These are phyloP conservation scores for Geum urbanum DNA, from an alignment of 306 rosid species.

Conservation along the genomic window DNA sequence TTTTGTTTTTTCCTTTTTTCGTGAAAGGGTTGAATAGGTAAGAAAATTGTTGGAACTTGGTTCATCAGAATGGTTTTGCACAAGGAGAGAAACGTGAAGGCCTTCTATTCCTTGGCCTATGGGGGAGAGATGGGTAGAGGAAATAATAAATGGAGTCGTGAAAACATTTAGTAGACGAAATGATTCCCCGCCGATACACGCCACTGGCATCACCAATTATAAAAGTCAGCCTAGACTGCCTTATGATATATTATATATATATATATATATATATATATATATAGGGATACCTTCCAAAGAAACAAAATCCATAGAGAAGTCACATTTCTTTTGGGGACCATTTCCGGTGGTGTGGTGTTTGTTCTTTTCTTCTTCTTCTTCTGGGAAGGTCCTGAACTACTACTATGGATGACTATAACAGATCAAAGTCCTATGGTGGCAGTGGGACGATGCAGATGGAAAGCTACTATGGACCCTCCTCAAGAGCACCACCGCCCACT, in stretches of 20 bases:
- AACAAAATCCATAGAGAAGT: conserved; percentile 12
- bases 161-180: conserved; percentile 18
- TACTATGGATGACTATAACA: conserved; percentile 57
- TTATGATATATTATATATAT: neutral
- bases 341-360: neutral
- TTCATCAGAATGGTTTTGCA: neutral
- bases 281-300: neutral
- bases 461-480: conserved; percentile 54
- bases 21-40: neutral
- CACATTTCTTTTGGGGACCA: conserved; percentile 39
- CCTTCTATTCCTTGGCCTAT: conserved; percentile 31
- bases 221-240: conserved; percentile 2
- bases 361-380: conserved; percentile 1
- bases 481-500: conserved; percentile 31
- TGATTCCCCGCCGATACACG: conserved; percentile 54
- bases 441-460: conserved; percentile 60
- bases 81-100: neutral
- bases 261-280: no score
- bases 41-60: neutral
- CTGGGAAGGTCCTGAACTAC: neutral
- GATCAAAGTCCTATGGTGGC: conserved; percentile 54
- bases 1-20: neutral
- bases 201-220: conserved; percentile 23
- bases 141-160: neutral
- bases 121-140: neutral